Percentiles rank a stretch among this genome's conserved stretches.
These are phyloP conservation scores for Myriosclerotinia scirpicola DNA, from an alignment of 2,329 filamentous ascomycete genomes.

Conservation along the genomic window DNA sequence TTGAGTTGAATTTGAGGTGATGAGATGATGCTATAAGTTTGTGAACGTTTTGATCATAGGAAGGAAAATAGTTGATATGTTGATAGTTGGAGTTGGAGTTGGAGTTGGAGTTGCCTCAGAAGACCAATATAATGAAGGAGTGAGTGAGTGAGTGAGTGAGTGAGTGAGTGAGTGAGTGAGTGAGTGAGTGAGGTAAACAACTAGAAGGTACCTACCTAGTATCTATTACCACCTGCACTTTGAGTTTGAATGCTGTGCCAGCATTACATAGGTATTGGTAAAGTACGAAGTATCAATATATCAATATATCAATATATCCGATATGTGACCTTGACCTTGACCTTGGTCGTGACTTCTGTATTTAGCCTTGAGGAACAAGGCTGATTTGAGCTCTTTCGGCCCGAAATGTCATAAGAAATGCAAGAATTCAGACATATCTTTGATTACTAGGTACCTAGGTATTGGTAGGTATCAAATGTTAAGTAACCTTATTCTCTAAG, in stretches of 20 bases:
- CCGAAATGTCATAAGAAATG: slow-evolving; percentile 19
- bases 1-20: background rate
- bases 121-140: background rate
- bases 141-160: background rate
- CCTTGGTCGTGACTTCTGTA: slow-evolving; percentile 10
- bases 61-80: no score
- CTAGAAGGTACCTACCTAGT: background rate
- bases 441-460: no score
- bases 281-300: no score
- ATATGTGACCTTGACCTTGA: slow-evolving; percentile 11
- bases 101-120: background rate
- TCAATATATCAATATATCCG: background rate
- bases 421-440: slow-evolving; percentile 11
- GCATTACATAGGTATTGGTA: background rate
- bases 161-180: background rate
- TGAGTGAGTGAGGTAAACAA: background rate
- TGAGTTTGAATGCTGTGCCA: background rate
- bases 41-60: no score
- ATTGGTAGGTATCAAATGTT: background rate
- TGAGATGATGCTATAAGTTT: no score
- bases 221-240: background rate
- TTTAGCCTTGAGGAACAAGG: slow-evolving; percentile 25
- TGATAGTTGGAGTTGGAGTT: no score
- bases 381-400: slow-evolving; percentile 23
- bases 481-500: background rate